Conservation (phyloP, 1,139 yeast species). For the Diutina scorzettiae region DNA sequence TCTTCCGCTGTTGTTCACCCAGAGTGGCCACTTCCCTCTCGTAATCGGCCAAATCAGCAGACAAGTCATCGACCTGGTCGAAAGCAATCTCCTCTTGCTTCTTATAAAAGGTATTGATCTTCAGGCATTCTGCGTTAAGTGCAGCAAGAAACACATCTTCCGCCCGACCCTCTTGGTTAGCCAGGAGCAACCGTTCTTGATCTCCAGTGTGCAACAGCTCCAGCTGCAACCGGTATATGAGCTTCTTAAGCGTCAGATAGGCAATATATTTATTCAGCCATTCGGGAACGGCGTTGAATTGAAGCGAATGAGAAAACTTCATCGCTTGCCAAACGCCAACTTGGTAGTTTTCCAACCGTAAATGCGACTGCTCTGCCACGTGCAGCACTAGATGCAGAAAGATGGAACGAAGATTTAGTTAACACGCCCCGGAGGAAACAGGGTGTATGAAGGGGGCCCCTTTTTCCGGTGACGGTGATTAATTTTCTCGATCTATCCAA, state of each 20-base stretch:
- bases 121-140: slow-evolving; percentile 41
- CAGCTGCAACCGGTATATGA: slow-evolving; percentile 53
- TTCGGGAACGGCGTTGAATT: slow-evolving; percentile 67
- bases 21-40: background rate
- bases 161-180: slow-evolving; percentile 11
- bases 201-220: slow-evolving; percentile 27
- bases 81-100: slow-evolving; percentile 38
- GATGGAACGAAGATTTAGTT: no score
- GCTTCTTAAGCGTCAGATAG: slow-evolving; percentile 50
- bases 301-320: slow-evolving; percentile 65
- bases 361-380: no score
- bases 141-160: slow-evolving; percentile 36
- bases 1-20: background rate
- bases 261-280: slow-evolving; percentile 64
- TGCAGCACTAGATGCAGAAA: no score
- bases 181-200: background rate
- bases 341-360: no score
- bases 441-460: no score
- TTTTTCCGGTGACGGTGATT: no score
- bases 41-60: slow-evolving; percentile 35
- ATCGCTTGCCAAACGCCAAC: slow-evolving; percentile 22
- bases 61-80: slow-evolving; percentile 36
- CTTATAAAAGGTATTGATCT: slow-evolving; percentile 49
- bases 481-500: no score
- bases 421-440: no score